These are phyloP conservation scores for Globisporangium yorkense DNA, from an alignment of 352 stramenopile species.

Conservation along the genomic window DNA sequence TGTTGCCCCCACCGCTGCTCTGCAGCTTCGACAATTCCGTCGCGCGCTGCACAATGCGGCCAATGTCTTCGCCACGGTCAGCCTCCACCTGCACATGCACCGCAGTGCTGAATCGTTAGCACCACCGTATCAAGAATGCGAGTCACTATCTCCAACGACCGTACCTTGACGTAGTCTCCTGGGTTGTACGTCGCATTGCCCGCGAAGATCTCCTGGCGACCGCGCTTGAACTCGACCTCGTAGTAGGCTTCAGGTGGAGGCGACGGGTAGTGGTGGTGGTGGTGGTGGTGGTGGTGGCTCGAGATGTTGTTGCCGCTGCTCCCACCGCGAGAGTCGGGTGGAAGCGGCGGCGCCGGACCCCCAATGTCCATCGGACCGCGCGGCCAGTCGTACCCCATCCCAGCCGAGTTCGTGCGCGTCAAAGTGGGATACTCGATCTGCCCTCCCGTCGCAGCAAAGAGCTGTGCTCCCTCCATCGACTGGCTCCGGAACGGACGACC, in stretches of 20 bases:
- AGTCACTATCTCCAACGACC: neutral
- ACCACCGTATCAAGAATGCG: neutral
- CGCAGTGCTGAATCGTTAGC: neutral
- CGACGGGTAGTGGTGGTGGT: slow-evolving; percentile 32
- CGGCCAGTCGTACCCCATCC: slow-evolving; percentile 62
- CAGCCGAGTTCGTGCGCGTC: slow-evolving; percentile 54
- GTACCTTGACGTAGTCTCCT: slow-evolving; percentile 92
- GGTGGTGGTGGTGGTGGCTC: slow-evolving; percentile 1
- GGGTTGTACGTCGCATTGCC: slow-evolving; percentile 82
- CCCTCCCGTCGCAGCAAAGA: slow-evolving; percentile 40
- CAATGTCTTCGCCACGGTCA: slow-evolving; percentile 96
- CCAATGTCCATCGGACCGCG: slow-evolving; percentile 31
- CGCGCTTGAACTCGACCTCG: slow-evolving; percentile 95
- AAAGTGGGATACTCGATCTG: slow-evolving; percentile 48
- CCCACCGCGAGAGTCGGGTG: slow-evolving; percentile 37
- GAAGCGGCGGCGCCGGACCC: slow-evolving; percentile 42
- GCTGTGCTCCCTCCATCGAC: slow-evolving; percentile 63
- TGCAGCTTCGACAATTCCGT: slow-evolving; percentile 79
- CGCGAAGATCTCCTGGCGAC: slow-evolving; percentile 88
- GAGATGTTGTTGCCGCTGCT: slow-evolving; percentile 1
- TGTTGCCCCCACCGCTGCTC: slow-evolving; percentile 2
- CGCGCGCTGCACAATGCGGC: slow-evolving; percentile 87
- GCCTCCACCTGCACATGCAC: slow-evolving; percentile 86
- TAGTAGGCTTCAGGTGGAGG: slow-evolving; percentile 85
- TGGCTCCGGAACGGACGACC: slow-evolving; percentile 61